Conservation (phyloP, 495 filamentous ascomycete species). For the Penicillium crystallinum region DNA sequence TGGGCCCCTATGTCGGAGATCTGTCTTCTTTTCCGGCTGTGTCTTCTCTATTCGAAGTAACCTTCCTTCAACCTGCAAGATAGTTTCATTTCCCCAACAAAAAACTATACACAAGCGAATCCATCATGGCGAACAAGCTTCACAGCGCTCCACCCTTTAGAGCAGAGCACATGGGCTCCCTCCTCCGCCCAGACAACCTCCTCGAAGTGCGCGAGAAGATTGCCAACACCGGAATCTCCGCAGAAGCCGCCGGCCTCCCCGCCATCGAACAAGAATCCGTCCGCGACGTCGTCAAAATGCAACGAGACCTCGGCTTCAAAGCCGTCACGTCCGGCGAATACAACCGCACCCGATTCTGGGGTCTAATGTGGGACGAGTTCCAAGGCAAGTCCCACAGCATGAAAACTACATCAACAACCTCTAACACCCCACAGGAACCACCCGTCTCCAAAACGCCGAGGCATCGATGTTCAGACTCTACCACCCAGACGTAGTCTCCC, state of each 20-base stretch:
- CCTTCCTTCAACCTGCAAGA: too few relatives aligned
- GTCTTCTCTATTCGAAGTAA: too few relatives aligned
- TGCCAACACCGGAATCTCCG: constrained; percentile 42
- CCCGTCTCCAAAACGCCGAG: constrained; percentile 37
- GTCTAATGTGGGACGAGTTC: constrained; percentile 61
- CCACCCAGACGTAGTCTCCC: constrained; percentile 67
- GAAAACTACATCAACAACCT: background rate
- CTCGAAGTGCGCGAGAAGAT: constrained; percentile 50
- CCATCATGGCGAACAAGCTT: constrained; percentile 18
- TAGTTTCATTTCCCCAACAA: background rate
- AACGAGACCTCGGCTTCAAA: constrained; percentile 57
- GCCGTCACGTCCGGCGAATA: constrained; percentile 66
- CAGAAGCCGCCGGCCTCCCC: constrained; percentile 32
- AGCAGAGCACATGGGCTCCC: constrained; percentile 68
- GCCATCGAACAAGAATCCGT: constrained; percentile 55
- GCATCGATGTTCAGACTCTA: constrained; percentile 59
- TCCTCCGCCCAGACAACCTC: constrained; percentile 58
- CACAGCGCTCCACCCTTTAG: constrained; percentile 54
- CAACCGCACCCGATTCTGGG: constrained; percentile 50
- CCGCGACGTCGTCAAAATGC: constrained; percentile 54
- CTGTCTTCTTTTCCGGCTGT: too few relatives aligned
- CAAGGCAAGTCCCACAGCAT: constrained; percentile 41
- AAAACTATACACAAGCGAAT: background rate
- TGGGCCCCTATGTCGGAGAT: background rate
- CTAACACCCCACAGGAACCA: constrained; percentile 25